These are phyloP conservation scores for Magnusiomyces magnusii DNA, from an alignment of 1,139 yeast genomes.

Conservation along the genomic window DNA sequence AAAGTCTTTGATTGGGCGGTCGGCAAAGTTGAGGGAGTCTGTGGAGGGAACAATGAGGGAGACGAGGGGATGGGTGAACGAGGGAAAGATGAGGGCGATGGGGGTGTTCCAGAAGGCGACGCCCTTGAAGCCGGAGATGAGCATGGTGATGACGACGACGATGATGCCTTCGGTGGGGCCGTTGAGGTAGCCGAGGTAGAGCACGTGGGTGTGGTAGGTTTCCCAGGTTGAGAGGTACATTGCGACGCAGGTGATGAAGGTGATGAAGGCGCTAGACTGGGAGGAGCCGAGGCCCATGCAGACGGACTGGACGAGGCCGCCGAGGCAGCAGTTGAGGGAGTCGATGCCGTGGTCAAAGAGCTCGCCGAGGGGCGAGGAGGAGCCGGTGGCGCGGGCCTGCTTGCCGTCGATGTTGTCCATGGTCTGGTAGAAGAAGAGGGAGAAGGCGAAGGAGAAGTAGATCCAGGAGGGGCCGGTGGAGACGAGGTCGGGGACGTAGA, in stretches of 20 bases:
- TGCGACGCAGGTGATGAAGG: conserved; percentile 59
- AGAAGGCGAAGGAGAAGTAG: conserved; percentile 58
- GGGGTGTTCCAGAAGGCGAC: conserved; percentile 48
- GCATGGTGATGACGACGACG: conserved; percentile 47
- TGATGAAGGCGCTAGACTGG: conserved; percentile 41
- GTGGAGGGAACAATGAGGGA: conserved; percentile 12
- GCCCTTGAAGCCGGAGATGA: conserved; percentile 53
- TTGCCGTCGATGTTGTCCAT: conserved; percentile 82
- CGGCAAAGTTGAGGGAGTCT: conserved; percentile 24
- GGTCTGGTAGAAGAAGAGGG: conserved; percentile 70
- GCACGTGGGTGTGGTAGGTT: conserved; percentile 66
- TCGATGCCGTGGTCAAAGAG: conserved; percentile 77
- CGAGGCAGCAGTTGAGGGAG: conserved; percentile 53
- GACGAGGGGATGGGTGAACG: conserved; percentile 8
- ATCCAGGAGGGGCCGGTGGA: conserved; percentile 57
- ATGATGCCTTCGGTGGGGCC: conserved; percentile 81
- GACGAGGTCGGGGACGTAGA: conserved; percentile 51
- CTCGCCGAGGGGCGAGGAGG: conserved; percentile 73
- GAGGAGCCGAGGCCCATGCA: conserved; percentile 38
- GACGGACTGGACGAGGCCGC: conserved; percentile 36
- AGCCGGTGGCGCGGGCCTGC: conserved; percentile 72
- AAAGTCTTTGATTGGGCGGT: conserved; percentile 30
- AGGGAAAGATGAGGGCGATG: conserved; percentile 22
- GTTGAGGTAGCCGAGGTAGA: conserved; percentile 58
- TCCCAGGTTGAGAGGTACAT: conserved; percentile 77